A percentile compares a stretch with the other conserved stretches of the same genome.
phyloP scores from a whole-genome alignment of 192 early-diverging fungal genomes.

The Entomortierella chlamydospora region DNA sequence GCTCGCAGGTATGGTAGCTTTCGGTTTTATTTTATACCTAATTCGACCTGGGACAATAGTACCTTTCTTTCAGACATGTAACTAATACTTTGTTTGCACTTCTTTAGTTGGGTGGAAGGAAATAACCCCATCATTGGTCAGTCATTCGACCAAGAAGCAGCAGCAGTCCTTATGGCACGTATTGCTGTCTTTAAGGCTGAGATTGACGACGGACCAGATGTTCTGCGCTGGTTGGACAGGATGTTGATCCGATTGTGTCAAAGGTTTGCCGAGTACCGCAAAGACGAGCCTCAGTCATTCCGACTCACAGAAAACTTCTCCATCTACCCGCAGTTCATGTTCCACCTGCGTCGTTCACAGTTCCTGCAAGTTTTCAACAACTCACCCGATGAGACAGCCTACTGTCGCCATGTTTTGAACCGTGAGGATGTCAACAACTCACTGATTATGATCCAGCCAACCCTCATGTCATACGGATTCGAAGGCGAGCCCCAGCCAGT shows the following conservation, averaged over 20 bases:
- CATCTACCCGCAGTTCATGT: slow-evolving; percentile 99
- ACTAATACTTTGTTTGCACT: too few relatives aligned
- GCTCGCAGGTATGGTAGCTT: slow-evolving; percentile 83
- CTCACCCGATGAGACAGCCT: slow-evolving; percentile 97
- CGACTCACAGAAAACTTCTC: slow-evolving; percentile 92
- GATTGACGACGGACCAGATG: slow-evolving; percentile 96
- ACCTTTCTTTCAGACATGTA: too few relatives aligned
- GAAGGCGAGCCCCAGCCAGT: slow-evolving; percentile 91
- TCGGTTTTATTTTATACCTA: too few relatives aligned
- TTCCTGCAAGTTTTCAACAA: slow-evolving; percentile 99
- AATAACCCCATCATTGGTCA: slow-evolving; percentile 85
- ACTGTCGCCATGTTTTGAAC: slow-evolving; percentile 91
- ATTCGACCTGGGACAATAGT: too few relatives aligned
- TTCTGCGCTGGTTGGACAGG: slow-evolving; percentile 96
- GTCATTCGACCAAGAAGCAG: slow-evolving; percentile 98
- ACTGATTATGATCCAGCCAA: slow-evolving; percentile 99
- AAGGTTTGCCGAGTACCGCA: slow-evolving; percentile 95
- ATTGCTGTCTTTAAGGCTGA: slow-evolving; percentile 98
- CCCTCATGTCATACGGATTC: slow-evolving; percentile 92
- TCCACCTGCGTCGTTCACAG: slow-evolving; percentile 95
- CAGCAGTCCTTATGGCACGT: slow-evolving; percentile 96
- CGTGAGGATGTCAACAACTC: slow-evolving; percentile 97
- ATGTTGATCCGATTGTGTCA: slow-evolving; percentile 99
- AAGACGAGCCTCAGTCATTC: slow-evolving; percentile 95
- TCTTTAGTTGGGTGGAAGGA: slow-evolving; percentile 73